These are phyloP conservation scores for Auricularia sp. DNA, from an alignment of 768 basidiomycete genomes.

Conservation along the genomic window DNA sequence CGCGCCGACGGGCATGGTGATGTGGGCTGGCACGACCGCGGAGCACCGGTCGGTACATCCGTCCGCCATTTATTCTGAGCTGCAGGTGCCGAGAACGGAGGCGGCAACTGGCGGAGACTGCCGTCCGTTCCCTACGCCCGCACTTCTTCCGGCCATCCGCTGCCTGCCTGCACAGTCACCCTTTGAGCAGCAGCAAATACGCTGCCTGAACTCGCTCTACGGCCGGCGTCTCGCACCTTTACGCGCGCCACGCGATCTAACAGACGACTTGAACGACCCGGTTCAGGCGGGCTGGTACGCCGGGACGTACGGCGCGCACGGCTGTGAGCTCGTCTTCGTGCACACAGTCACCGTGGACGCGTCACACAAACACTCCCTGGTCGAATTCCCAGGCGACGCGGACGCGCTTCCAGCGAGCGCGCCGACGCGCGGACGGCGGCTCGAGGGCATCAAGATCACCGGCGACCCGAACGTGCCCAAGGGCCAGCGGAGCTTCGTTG, in stretches of 20 bases:
- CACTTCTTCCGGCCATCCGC: neutral
- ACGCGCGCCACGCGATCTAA: neutral
- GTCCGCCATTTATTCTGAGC: neutral
- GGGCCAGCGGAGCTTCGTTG: neutral
- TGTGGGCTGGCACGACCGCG: neutral
- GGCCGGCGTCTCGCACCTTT: neutral
- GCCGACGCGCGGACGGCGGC: neutral
- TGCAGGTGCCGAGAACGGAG: neutral
- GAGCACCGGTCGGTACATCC: neutral
- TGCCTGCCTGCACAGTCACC: neutral
- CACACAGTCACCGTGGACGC: neutral
- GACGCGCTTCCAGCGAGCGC: neutral
- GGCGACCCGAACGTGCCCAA: neutral
- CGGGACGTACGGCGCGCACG: neutral
- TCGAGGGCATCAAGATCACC: neutral
- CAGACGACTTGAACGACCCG: neutral
- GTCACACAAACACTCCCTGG: neutral
- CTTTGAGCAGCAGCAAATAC: neutral
- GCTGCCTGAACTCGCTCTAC: neutral
- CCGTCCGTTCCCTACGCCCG: neutral
- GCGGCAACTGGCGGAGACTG: neutral
- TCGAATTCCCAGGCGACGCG: neutral
- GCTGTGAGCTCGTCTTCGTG: neutral
- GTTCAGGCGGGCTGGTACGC: neutral
- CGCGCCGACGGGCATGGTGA: too few relatives aligned